These are phyloP conservation scores for Colletotrichum liriopes DNA, from an alignment of 2,329 filamentous ascomycete genomes.

Conservation along the genomic window DNA sequence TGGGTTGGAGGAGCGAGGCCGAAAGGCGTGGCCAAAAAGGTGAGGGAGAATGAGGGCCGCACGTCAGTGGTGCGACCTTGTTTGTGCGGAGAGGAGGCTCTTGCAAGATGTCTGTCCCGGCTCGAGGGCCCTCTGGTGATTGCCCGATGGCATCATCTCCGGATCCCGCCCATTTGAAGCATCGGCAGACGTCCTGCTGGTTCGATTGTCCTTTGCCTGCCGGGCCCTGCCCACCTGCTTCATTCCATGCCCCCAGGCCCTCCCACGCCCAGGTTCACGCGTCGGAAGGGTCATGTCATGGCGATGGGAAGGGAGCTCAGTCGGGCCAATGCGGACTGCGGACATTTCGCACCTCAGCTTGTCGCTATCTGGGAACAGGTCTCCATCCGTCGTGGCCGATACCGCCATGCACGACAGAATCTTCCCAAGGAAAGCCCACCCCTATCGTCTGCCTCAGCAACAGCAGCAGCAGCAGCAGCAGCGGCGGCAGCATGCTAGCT, in stretches of 20 bases:
- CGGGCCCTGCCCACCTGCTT: constrained; percentile 1
- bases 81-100: not conserved
- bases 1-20: not conserved
- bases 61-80: constrained; percentile 1
- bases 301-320: not conserved
- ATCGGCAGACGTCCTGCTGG: constrained; percentile 24
- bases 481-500: not conserved
- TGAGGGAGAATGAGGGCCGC: not conserved
- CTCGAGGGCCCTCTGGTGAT: constrained; percentile 11
- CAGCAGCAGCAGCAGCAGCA: not conserved
- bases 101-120: constrained; percentile 1
- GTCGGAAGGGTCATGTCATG: not conserved
- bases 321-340: not conserved
- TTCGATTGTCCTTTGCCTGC: constrained; percentile 1
- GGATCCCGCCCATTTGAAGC: constrained; percentile 28
- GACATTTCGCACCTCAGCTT: not conserved
- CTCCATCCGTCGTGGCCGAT: constrained; percentile 10
- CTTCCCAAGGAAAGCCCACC: constrained; percentile 14
- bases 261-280: not conserved
- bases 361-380: constrained; percentile 10
- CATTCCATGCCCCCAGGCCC: not conserved
- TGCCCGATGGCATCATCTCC: constrained; percentile 34
- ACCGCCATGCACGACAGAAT: constrained; percentile 21
- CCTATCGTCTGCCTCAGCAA: not conserved
- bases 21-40: not conserved